phyloP scores from a whole-genome alignment of 2,329 filamentous ascomycete species.

The Botrytis deweyae region DNA sequence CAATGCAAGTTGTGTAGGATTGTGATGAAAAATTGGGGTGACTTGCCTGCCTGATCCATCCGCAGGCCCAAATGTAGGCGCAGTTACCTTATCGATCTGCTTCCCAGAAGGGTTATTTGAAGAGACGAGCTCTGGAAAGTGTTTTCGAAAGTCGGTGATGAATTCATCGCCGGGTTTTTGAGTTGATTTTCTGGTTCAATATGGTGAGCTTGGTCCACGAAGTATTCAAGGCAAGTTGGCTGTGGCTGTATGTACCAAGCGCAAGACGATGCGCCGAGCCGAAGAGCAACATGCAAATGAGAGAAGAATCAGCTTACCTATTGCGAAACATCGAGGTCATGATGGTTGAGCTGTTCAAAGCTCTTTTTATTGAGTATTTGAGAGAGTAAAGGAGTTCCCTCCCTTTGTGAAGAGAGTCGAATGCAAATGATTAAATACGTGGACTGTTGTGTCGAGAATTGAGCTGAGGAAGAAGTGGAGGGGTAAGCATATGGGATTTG shows the following conservation, averaged over 20 bases:
- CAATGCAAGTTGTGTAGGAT: neutral
- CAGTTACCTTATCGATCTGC: conserved; percentile 37
- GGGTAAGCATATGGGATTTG: conserved; percentile 18
- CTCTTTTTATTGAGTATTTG: conserved; percentile 24
- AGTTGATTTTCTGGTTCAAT: conserved; percentile 55
- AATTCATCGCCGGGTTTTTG: conserved; percentile 86
- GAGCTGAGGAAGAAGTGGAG: conserved; percentile 16
- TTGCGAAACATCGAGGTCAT: conserved; percentile 41
- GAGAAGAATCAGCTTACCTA: conserved; percentile 34
- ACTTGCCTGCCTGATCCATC: conserved; percentile 34
- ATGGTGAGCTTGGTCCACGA: conserved; percentile 1
- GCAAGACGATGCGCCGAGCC: conserved; percentile 3
- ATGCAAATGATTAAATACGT: neutral
- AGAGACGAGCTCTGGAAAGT: conserved; percentile 71
- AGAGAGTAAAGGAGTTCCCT: neutral
- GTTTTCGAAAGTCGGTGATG: conserved; percentile 78
- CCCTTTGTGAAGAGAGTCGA: neutral
- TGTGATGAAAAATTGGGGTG: neutral
- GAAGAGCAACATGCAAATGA: neutral
- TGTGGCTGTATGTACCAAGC: neutral
- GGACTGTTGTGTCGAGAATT: neutral
- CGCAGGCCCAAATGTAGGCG: conserved; percentile 28
- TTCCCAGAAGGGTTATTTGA: conserved; percentile 46
- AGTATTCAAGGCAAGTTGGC: neutral
- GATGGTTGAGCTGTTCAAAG: conserved; percentile 27